A percentile compares a stretch with the other conserved stretches of the same genome.
Conservation (phyloP, 2,329 filamentous ascomycete species). For the Rhynchosporium secalis region DNA sequence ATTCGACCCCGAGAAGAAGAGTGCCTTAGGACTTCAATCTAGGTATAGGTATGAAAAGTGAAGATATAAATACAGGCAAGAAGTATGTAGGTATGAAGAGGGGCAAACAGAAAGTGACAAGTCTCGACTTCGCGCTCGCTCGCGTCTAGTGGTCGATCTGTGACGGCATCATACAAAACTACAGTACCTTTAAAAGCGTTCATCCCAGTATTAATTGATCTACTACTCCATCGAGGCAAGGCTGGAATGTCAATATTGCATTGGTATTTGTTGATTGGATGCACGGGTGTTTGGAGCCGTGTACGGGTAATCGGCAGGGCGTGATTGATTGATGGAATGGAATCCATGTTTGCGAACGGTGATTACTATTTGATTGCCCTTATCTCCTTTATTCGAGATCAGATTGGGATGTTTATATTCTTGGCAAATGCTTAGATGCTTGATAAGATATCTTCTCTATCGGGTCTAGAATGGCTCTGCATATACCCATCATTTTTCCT, state of each 20-base stretch:
- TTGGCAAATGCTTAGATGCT: too few species aligned
- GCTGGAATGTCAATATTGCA: background rate
- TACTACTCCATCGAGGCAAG: conserved; percentile 6
- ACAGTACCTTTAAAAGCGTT: background rate
- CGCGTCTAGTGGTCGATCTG: background rate
- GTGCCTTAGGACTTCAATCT: background rate
- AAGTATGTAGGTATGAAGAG: background rate
- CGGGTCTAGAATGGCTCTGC: too few species aligned
- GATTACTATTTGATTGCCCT: too few species aligned
- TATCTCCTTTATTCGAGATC: too few species aligned
- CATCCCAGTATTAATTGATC: background rate
- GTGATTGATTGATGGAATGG: too few species aligned
- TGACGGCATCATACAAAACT: background rate
- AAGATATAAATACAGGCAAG: background rate
- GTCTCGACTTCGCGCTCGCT: background rate
- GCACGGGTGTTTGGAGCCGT: background rate
- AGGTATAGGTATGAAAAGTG: background rate
- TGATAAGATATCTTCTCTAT: too few species aligned
- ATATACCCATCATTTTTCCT: too few species aligned
- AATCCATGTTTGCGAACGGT: too few species aligned
- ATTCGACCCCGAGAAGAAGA: background rate
- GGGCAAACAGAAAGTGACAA: conserved; percentile 1
- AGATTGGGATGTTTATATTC: too few species aligned
- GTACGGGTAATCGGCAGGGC: conserved; percentile 3
- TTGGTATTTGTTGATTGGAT: background rate